Base-by-base conservation (phyloP, 108 stramenopile species). In the Schizochytrium sp. region DNA sequence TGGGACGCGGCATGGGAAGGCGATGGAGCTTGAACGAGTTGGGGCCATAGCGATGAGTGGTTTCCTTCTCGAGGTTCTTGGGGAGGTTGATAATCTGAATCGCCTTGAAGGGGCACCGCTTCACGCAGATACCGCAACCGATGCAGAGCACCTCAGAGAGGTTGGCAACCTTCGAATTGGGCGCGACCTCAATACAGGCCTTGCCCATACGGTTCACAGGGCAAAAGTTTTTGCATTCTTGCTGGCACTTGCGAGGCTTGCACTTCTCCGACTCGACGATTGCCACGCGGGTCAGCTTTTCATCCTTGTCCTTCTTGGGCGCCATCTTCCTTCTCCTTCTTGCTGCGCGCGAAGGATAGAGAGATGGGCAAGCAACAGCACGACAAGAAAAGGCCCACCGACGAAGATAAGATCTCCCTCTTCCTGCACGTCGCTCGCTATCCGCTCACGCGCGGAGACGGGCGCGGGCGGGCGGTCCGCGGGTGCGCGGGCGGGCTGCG, bases 11-110 rank as follows among this genome's bases (percentile, higher is more conserved):
- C 97, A 96, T 98, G 87, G 99, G 99, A 44, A 99, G 92, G 4
- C 99, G 94, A 91, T 99, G 99, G 28, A 99, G 94, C 92, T 98
- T 99, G 96, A 99, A 99, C 48, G 96, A 94, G 95, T 99, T 99
- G 83, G 98, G 98, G 5, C 99, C 99, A 88, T 99, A 99, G 45
- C 99, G 96, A 93, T 99, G 99, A 8, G 99, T 99, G 18, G 97
- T 97, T 57, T 98, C 96, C 83, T 89, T 83, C 72, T 98, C 97
- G 34, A 99, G 94, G 90, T 97, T 97, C 92, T 98, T 60, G 87
- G 99, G 99, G 44, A 99, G 92, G 90, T 99, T 99, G 96, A 99
- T 98, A 90, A 99, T 98, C 60, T 92, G 92, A 83, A 99, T 97
- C 48, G 99, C 99, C 87, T 96, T 98, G 90, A 98, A 98, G 25